Base-by-base conservation (phyloP, 768 basidiomycete genomes). In the Boletellus ananas region DNA sequence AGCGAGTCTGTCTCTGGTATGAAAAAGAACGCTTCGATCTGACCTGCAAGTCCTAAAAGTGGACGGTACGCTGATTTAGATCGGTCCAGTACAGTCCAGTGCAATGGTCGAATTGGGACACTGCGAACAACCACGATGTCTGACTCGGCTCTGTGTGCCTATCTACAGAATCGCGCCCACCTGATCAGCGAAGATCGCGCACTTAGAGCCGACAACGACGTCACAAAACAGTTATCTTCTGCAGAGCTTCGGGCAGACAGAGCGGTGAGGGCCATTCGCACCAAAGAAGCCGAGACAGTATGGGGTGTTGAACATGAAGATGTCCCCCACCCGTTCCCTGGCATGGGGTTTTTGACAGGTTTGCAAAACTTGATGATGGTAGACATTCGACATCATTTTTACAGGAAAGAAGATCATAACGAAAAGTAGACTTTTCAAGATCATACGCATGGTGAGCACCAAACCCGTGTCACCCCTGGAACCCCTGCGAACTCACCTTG, bases 331-430 rank as follows among this genome's bases (percentile, higher is more conserved):
- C 71, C 79, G 2, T 87, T 85, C 54, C 85, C 85, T 35, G 87
- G 87, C 29, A 87, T 86, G 84, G 84, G 79, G 54, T 89, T 87
- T 57, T 62, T 87, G 55, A 85, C 83, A 43, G 84, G 84, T 82
- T 56, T 34, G 60, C 35, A 6, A 4, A 25, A 40, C 10, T 18
- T 23, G 9, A 25, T 39, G 8, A 18, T 39, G 8, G n/a, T 10
- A 29, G 21, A 38, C n/a, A 11, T 37, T 34, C 21, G 38, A 43
- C 23, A 21, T 51, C 36, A 14, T 35, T 17, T 25, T 14, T 18
- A 23, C 58, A 67, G 68, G 71, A 12, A 69, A 59, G 49, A 47
- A 55, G 18, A 57, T 64, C 6, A 76, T 77, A 35, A 53, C 69
- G 31, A 58, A 60, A 35, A 77, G 76, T 7, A 58, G 55, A 36